Base-by-base conservation (phyloP, 2,329 filamentous ascomycete genomes). In the Gnomoniopsis smithogilvyi region DNA sequence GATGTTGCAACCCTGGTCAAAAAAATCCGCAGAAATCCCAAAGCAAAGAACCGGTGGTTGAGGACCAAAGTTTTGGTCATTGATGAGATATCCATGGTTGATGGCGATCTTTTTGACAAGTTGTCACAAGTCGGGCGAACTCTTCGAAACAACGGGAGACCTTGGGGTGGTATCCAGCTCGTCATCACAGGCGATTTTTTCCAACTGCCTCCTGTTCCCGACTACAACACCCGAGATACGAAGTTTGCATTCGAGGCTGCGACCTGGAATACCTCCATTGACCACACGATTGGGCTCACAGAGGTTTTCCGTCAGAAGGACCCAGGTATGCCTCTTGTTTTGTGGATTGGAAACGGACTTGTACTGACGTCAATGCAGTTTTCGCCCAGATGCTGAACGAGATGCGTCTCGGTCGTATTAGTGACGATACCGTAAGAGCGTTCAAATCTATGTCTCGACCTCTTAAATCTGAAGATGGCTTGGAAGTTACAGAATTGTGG, bases 61-160 rank as follows among this genome's bases (percentile, higher is more conserved):
- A 85, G 87, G 58, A 96, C 92, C 0, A 96, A 93, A 69, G 86
- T 92, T 14, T 82, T 99, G 24, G 82, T 99, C 65, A 85, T 99
- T 67, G 95, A 99, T 73, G 95, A 99, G 71, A 88, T 99, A 3
- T 98, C 95, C 14, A 99, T 99, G 96, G 93, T 99, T 4, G 95
- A 99, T 67, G 95, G 92, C 1, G 93, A 97, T 36, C 80, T 99
- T 0, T 99, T 98, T 65, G 95, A 99, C 77, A 99, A 99, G 73
- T 82, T 99, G 19, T 92, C 96, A 62, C 85, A 90, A 62, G 90
- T 99, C 65, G 94, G 93, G 15, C 85, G 94, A 58, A 85, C 81
- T 3, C 86, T 99, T 62, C 86, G 93, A 56, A 96, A 96, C 70
- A 97, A 96, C 66, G 93, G 91, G 11, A 84, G 91, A 11, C 90